phyloP scores from a whole-genome alignment of 2,329 filamentous ascomycete genomes.

The Aspergillus versicolor region DNA sequence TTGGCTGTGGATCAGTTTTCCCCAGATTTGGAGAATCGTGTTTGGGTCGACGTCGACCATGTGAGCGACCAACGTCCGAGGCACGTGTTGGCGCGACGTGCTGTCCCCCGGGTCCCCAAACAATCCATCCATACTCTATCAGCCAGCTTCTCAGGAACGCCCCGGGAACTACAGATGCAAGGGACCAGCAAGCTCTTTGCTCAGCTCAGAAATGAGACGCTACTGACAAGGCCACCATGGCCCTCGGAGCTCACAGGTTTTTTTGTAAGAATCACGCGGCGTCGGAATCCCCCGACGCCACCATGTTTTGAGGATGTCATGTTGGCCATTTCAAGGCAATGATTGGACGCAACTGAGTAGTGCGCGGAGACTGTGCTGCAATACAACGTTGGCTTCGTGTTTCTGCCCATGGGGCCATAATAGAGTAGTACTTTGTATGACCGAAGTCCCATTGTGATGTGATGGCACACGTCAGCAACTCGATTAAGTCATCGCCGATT shows the following conservation, averaged over 20 bases:
- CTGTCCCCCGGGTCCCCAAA: too few relatives aligned
- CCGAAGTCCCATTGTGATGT: not conserved
- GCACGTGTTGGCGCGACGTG: not conserved
- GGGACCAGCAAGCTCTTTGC: not conserved
- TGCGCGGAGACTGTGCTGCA: not conserved
- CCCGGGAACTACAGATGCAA: not conserved
- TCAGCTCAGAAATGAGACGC: not conserved
- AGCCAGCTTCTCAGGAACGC: not conserved
- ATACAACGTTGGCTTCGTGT: not conserved
- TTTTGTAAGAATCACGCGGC: not conserved
- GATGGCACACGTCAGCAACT: too few relatives aligned
- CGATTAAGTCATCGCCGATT: not conserved
- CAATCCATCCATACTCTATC: not conserved
- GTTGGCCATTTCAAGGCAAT: not conserved
- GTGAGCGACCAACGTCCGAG: not conserved
- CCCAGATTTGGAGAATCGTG: not conserved
- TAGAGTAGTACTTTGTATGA: too few relatives aligned
- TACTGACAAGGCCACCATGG: not conserved
- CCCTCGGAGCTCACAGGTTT: not conserved
- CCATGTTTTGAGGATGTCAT: not conserved
- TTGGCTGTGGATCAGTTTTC: not conserved
- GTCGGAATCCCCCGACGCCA: not conserved
- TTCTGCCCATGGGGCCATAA: not conserved
- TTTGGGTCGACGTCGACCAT: conserved; percentile 1
- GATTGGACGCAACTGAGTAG: not conserved